phyloP scores from a whole-genome alignment of 2,329 filamentous ascomycete genomes.

The Moelleriella libera region DNA sequence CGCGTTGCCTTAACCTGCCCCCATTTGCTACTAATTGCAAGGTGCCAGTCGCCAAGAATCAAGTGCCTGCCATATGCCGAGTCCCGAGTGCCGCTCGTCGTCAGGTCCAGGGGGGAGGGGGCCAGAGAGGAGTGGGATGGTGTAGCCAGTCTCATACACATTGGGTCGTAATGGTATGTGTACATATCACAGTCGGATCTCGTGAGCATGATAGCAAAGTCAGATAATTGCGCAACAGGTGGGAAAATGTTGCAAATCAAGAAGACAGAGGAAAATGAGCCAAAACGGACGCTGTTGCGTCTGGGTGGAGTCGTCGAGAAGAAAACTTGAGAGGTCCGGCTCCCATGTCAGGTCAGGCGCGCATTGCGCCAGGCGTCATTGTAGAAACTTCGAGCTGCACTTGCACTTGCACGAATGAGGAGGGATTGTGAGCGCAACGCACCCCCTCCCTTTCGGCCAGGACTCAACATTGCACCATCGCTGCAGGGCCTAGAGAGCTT shows the following conservation, averaged over 20 bases:
- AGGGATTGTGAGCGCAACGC: neutral
- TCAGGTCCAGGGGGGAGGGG: neutral
- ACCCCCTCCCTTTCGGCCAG: neutral
- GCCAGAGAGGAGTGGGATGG: too few relatives aligned
- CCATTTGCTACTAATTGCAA: neutral
- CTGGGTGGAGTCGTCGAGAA: neutral
- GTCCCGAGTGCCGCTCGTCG: neutral
- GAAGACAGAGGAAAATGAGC: neutral
- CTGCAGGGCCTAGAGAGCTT: constrained; percentile 1
- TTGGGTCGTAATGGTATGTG: neutral
- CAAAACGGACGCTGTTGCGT: neutral
- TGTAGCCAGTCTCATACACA: neutral
- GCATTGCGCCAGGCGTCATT: neutral
- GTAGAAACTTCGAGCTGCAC: neutral
- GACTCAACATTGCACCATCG: neutral
- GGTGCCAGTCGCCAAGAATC: neutral
- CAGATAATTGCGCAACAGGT: neutral
- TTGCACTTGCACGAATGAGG: neutral
- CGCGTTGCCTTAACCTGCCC: too few relatives aligned
- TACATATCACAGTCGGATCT: neutral
- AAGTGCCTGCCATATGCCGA: neutral
- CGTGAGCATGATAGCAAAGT: neutral
- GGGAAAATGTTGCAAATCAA: neutral
- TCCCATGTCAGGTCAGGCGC: neutral
- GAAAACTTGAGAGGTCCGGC: too few relatives aligned